Evolutionary conservation across 345 rosid genomes (phyloP), one percentile per base, ranked within the genome.

Genomic region (Salix viminalis): DNA sequence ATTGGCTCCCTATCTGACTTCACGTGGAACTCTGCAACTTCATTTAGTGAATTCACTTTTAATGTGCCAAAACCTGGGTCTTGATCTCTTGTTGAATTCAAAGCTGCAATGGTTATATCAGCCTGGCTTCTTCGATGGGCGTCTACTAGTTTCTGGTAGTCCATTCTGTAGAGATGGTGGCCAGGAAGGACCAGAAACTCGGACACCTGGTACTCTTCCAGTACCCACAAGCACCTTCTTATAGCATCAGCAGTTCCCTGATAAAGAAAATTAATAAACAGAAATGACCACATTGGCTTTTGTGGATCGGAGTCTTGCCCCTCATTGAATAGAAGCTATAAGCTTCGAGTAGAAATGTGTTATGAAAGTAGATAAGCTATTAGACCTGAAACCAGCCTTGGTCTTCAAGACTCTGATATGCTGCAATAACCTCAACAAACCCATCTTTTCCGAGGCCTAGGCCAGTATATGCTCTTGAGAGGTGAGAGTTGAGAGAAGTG

Each of bases 171-270:
- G 46, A 94, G 87, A 88, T 91, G 96, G 72, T 92, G 94, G 7
- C 96, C 97, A 1, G 94, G 96, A 83, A 91, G 93, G 77, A 94
- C 78, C 74, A 92, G 79, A 84, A 87, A 94, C 77, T 92, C 93
- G 0, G 83, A 79, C 52, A 91, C 88, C 6, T 92, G 96, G 46
- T 86, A 81, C 86, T 94, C 97, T 75, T 91, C 96, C 75, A 94
- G 79, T 42, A 91, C 82, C 97, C 97, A 90, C 81, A 90, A 76
- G 74, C 97, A 92, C 78, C 92, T 89, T 84, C 98, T 90, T 42
- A 94, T 88, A 1, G 96, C 96, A 85, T 94, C 98, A 66, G 96
- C 98, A 85, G 84, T 85, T 67, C 98, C 98, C 98, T 91, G 32
- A 50, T 7, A 65, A 41, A 34, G 10, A 67, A 15, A 71, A 69